These are phyloP conservation scores for Castanospermum australe DNA, from an alignment of 306 rosid genomes.

Conservation along the genomic window DNA sequence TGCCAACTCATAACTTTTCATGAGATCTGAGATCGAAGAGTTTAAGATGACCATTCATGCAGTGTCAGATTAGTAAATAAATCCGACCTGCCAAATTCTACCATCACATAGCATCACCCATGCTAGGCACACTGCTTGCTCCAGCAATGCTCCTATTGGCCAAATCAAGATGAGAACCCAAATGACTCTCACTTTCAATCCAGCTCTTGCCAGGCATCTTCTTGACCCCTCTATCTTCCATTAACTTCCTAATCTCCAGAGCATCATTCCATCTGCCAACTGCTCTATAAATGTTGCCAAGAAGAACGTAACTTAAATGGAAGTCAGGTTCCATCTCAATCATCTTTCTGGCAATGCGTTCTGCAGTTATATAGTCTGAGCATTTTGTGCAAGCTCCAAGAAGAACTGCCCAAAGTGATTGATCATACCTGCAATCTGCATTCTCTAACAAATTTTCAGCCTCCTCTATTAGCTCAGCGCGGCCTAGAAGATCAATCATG, in stretches of 20 bases:
- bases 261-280: constrained; percentile 88
- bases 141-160: constrained; percentile 23
- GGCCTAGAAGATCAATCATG: constrained; percentile 82
- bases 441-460: constrained; percentile 70
- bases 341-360: constrained; percentile 81
- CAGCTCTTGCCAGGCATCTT: constrained; percentile 84
- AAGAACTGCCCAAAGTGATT: constrained; percentile 81
- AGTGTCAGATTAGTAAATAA: neutral
- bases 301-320: constrained; percentile 81
- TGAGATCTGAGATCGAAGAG: neutral
- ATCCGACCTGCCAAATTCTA: neutral
- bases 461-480: constrained; percentile 81
- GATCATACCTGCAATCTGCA: constrained; percentile 62
- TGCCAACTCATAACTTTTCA: neutral
- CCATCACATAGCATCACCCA: constrained; percentile 30
- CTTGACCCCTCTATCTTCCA: constrained; percentile 78
- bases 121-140: constrained; percentile 9
- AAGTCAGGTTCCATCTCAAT: constrained; percentile 63
- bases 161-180: constrained; percentile 33
- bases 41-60: neutral
- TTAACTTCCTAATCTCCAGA: constrained; percentile 58
- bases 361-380: constrained; percentile 58
- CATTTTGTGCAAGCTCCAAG: constrained; percentile 82
- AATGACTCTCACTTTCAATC: constrained; percentile 49
- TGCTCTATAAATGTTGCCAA: constrained; percentile 71